These are phyloP conservation scores for Trametes coccinea DNA, from an alignment of 768 basidiomycete genomes.

Conservation along the genomic window DNA sequence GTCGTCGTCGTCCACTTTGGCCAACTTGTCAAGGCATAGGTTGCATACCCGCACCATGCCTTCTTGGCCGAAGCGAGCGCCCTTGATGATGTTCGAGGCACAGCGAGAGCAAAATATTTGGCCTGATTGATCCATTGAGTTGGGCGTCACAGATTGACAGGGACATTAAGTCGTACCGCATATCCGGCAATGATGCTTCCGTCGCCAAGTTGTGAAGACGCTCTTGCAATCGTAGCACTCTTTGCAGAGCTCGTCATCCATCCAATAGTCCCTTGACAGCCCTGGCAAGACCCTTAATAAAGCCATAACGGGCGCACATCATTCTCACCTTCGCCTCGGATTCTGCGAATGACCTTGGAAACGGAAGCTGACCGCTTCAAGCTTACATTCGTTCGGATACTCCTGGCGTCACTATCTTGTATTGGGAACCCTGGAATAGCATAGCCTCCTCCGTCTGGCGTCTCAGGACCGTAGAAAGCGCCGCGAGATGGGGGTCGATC, in stretches of 20 bases:
- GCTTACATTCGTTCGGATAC: constrained; percentile 72
- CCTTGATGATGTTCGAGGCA: constrained; percentile 95
- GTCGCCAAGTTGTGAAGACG: constrained; percentile 88
- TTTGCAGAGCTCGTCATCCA: constrained; percentile 95
- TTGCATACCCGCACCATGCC: constrained; percentile 98
- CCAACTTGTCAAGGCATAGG: constrained; percentile 88
- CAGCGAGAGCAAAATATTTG: constrained; percentile 98
- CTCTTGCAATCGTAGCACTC: constrained; percentile 97
- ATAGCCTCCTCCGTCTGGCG: constrained; percentile 56
- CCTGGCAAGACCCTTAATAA: constrained; percentile 43
- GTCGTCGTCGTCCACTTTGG: constrained; percentile 76
- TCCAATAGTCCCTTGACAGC: constrained; percentile 96
- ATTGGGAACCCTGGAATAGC: constrained; percentile 93
- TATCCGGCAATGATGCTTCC: constrained; percentile 97
- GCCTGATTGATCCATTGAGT: constrained; percentile 44
- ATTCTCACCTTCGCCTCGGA: constrained; percentile 81
- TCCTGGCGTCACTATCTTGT: constrained; percentile 80
- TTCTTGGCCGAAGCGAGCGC: constrained; percentile 88
- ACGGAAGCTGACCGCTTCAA: constrained; percentile 79
- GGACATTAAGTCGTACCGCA: constrained; percentile 60
- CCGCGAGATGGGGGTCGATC: constrained; percentile 59
- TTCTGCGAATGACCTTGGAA: constrained; percentile 86
- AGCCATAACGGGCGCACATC: not conserved
- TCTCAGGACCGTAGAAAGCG: constrained; percentile 57
- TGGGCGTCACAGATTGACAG: not conserved